Evolutionary conservation across 768 basidiomycete species (phyloP).

Genomic region (Kwoniella pini): DNA sequence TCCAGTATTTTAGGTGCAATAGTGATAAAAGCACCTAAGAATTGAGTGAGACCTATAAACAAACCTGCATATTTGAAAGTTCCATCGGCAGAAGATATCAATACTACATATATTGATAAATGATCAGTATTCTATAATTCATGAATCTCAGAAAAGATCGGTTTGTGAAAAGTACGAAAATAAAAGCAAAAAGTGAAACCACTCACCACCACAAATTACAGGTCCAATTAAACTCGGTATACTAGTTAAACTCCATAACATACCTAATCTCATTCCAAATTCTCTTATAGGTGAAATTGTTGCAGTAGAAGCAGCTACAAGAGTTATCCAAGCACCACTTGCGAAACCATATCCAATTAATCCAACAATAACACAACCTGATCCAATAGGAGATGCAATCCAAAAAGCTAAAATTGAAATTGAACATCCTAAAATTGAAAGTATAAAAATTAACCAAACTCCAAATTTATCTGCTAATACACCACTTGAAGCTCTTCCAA

Average conservation of each 20-base stretch:
- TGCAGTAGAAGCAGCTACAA: conserved; percentile 44
- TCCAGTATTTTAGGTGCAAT: conserved; percentile 25
- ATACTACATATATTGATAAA: neutral
- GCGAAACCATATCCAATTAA: conserved; percentile 43
- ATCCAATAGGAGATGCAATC: conserved; percentile 30
- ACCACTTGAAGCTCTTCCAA: conserved; percentile 42
- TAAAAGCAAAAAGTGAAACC: neutral
- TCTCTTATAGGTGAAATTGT: conserved; percentile 46
- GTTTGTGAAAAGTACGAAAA: neutral
- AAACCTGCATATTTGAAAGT: conserved; percentile 36
- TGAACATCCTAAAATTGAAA: conserved; percentile 18
- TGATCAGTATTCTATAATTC: neutral
- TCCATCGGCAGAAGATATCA: conserved; percentile 2
- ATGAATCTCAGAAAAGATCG: too few relatives aligned
- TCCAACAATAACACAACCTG: conserved; percentile 39
- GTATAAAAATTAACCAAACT: conserved; percentile 40
- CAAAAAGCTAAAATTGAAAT: conserved; percentile 46
- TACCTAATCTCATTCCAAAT: conserved; percentile 50
- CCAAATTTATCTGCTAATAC: conserved; percentile 45
- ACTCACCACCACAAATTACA: conserved; percentile 44
- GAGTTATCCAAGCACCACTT: conserved; percentile 46
- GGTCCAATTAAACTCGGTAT: conserved; percentile 43
- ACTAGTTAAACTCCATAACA: conserved; percentile 44
- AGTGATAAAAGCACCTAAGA: conserved; percentile 31
- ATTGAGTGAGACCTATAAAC: conserved; percentile 36